phyloP scores from a whole-genome alignment of 2,329 filamentous ascomycete genomes.

The Botrytis fragariae region DNA sequence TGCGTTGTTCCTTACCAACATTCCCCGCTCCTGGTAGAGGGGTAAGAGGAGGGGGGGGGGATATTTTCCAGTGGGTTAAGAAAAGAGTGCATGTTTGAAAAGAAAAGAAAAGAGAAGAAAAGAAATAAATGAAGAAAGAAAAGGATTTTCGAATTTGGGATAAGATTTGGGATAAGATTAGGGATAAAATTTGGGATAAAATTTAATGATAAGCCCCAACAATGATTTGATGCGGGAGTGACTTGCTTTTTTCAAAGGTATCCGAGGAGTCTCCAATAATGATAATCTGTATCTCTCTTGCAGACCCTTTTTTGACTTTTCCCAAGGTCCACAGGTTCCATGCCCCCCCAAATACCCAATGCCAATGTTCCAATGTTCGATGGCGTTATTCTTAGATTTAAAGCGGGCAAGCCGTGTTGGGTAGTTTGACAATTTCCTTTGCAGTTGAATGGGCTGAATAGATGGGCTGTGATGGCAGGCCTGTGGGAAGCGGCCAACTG shows the following conservation, averaged over 20 bases:
- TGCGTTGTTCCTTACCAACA: slow-evolving; percentile 11
- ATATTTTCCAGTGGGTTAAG: not conserved
- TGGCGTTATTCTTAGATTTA: slow-evolving; percentile 1
- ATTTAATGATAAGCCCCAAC: not conserved
- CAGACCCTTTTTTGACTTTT: not conserved
- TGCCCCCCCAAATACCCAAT: not conserved
- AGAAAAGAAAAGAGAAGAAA: not conserved
- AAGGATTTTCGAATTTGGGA: not conserved
- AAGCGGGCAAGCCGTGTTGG: not conserved
- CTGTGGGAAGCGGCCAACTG: slow-evolving; percentile 6
- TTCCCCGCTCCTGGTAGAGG: slow-evolving; percentile 5
- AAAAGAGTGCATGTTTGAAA: not conserved
- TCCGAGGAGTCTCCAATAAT: not conserved
- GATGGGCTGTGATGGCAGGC: not conserved
- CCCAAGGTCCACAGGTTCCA: not conserved
- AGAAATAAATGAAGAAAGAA: not conserved
- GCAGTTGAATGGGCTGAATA: not conserved
- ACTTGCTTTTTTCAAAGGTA: not conserved
- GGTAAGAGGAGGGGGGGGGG: not conserved
- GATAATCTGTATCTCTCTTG: not conserved
- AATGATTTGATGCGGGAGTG: not conserved
- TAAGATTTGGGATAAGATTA: too few species aligned
- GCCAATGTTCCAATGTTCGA: not conserved
- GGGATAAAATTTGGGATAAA: too few species aligned
- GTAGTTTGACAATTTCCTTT: not conserved